A percentile compares a stretch with the other conserved stretches of the same genome.
Evolutionary conservation across 257 asterid species (phyloP).

Genomic region (Ajuga chamaepitys): DNA sequence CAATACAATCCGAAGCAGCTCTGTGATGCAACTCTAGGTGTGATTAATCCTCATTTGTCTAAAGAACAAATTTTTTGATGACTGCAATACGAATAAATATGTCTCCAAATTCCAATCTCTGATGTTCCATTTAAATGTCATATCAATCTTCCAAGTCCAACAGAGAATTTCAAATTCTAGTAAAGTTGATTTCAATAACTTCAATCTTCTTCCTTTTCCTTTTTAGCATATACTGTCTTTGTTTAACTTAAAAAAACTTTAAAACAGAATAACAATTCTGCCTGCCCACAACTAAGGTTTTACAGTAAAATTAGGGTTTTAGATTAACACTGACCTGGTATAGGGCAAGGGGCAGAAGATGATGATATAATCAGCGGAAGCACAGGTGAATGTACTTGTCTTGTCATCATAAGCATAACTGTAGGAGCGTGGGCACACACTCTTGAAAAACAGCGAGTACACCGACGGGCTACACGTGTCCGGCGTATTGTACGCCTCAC

Average conservation of each 20-base stretch:
- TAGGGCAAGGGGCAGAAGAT: conserved; percentile 88
- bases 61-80: neutral
- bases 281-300: neutral
- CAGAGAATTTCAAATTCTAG: too few species aligned
- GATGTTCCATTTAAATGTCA: neutral
- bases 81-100: neutral
- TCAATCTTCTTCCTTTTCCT: neutral
- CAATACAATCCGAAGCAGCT: too few species aligned
- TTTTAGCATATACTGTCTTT: neutral
- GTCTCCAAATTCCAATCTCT: neutral
- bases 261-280: neutral
- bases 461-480: conserved; percentile 82
- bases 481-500: conserved; percentile 77
- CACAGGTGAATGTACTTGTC: conserved; percentile 94
- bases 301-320: neutral
- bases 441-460: conserved; percentile 78
- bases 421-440: conserved; percentile 87
- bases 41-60: neutral
- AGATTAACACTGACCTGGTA: conserved; percentile 53
- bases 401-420: conserved; percentile 91
- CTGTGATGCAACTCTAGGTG: too few species aligned
- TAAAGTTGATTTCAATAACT: neutral
- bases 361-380: conserved; percentile 75
- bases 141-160: neutral
- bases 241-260: neutral